Evolutionary conservation across 1,284 basidiomycete species (phyloP).

Genomic region (Cerioporus squamosus): DNA sequence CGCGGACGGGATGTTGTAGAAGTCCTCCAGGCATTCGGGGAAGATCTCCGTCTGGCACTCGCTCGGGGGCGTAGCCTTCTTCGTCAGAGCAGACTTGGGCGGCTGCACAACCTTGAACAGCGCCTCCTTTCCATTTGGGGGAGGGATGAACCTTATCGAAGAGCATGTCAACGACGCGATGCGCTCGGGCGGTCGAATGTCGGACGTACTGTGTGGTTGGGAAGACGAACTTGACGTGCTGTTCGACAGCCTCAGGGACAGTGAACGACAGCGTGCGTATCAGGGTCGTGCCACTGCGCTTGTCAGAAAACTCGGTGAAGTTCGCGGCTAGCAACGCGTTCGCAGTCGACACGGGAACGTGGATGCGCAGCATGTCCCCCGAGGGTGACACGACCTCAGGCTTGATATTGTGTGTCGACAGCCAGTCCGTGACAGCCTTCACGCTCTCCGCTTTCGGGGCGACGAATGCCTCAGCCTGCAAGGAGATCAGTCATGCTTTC

Average conservation of each 20-base stretch:
- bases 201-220: background rate
- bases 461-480: slow-evolving; percentile 41
- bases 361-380: slow-evolving; percentile 18
- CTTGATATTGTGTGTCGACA: slow-evolving; percentile 37
- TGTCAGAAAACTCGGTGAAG: slow-evolving; percentile 40
- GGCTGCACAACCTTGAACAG: background rate
- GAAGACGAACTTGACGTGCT: background rate
- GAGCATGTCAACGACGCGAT: background rate
- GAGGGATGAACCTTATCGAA: background rate
- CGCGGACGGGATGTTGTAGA: slow-evolving; percentile 55
- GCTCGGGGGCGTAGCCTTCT: slow-evolving; percentile 11
- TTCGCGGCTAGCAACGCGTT: slow-evolving; percentile 39
- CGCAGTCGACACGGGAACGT: slow-evolving; percentile 34
- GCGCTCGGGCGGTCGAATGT: background rate
- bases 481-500: background rate
- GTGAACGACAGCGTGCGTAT: background rate
- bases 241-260: background rate
- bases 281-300: background rate
- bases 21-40: slow-evolving; percentile 53
- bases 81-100: slow-evolving; percentile 8
- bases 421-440: slow-evolving; percentile 39
- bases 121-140: background rate
- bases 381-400: slow-evolving; percentile 31
- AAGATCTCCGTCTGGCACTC: slow-evolving; percentile 42
- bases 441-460: slow-evolving; percentile 37